Conservation (phyloP, 345 rosid genomes). For the Eucalyptus pauciflora region DNA sequence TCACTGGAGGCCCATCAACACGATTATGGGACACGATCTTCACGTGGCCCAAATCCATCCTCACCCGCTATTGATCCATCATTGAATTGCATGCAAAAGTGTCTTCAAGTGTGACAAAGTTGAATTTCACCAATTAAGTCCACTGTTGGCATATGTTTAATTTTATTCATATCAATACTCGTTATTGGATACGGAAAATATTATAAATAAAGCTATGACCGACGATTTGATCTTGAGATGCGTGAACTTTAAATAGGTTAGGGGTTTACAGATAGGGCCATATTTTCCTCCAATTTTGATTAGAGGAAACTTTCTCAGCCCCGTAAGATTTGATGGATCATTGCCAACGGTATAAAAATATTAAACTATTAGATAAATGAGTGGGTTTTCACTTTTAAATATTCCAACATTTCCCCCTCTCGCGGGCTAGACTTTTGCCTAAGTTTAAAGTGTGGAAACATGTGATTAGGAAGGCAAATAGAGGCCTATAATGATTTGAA, state of each 20-base stretch:
- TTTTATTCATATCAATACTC: neutral
- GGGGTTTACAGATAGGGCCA: neutral
- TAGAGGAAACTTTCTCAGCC: too few species aligned
- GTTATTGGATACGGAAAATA: neutral
- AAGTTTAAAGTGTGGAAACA: rapidly evolving
- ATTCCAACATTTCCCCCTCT: rapidly evolving
- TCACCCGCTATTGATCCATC: neutral
- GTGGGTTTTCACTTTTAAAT: neutral
- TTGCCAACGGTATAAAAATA: rapidly evolving
- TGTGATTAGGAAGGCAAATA: too few species aligned
- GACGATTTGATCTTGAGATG: neutral
- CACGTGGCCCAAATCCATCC: neutral
- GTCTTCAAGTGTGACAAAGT: neutral
- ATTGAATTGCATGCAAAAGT: neutral
- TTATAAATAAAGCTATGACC: neutral
- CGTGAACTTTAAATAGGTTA: neutral
- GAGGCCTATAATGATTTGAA: too few species aligned
- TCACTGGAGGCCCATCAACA: too few species aligned
- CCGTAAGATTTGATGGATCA: rapidly evolving
- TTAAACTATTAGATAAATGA: neutral
- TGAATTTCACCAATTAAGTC: neutral
- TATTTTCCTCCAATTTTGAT: neutral
- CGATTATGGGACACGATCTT: neutral
- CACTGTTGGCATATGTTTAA: neutral
- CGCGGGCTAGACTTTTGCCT: rapidly evolving